Evolutionary conservation across 768 basidiomycete species (phyloP), one percentile per base, ranked within the genome.

Genomic region (Psilocybe subaeruginosa): DNA sequence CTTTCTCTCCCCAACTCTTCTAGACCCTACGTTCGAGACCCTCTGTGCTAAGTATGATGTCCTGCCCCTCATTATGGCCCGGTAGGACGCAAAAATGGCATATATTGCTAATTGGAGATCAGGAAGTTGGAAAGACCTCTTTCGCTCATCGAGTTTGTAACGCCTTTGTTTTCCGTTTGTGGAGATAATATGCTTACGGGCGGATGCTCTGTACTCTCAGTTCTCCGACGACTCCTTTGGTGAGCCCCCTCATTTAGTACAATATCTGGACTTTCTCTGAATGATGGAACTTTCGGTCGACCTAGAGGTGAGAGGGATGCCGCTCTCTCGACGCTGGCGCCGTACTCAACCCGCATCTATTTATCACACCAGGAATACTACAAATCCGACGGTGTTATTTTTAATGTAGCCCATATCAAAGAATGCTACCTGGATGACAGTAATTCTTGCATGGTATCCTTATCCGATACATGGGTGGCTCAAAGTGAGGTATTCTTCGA

Each of bases 41-140:
- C 45, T 48, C 45, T 3, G 30, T 59, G 2, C 17, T 31, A 53
- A 53, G 31, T 41, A 64, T 60, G 60, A 63, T 59, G 56, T 41
- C 62, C n/a, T 66, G 60, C 56, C 64, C 62, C 54, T 49, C 60
- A 17, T 31, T 59, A 9, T 68, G 63, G 63, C 59, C 65, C 3
- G 11, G 47, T 35, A 57, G 52, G 49, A 59, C 60, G 9, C 63
- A 68, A 56, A 52, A 63, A 48, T 72, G 67, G 66, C 69, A 64
- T 49, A 65, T 73, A 19, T 59, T 72, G 37, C 62, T 73, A 23
- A 62, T 71, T 48, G 72, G 72, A 12, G 69, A 70, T 55, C 61
- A 64, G 12, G 66, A 69, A 45, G 71, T 73, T n/a, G 72, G 72
- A 19, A 73, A 72, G 59, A 73, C 71, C 2, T 70, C 72, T 2